These are phyloP conservation scores for Shiraia sp. DNA, from an alignment of 2,329 filamentous ascomycete genomes.

Conservation along the genomic window DNA sequence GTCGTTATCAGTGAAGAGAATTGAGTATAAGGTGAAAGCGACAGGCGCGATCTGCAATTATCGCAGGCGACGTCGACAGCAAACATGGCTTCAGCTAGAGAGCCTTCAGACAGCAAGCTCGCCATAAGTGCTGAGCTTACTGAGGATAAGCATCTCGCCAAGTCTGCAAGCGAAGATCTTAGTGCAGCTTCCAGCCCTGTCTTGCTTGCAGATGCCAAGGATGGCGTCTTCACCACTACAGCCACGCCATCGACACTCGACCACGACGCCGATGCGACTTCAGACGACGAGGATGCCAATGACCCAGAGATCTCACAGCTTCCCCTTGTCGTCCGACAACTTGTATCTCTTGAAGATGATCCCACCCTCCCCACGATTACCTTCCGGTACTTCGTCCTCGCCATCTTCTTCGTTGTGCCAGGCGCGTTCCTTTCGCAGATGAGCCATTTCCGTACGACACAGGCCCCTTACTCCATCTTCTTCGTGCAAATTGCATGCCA, in stretches of 20 bases:
- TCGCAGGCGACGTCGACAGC: background rate
- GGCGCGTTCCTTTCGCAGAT: slow-evolving; percentile 63
- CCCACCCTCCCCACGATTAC: slow-evolving; percentile 60
- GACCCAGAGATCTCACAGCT: slow-evolving; percentile 49
- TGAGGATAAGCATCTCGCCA: slow-evolving; percentile 12
- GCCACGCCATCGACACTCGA: slow-evolving; percentile 7
- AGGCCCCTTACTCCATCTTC: slow-evolving; percentile 63
- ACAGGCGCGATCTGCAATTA: background rate
- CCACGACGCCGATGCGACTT: slow-evolving; percentile 8
- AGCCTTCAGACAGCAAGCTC: slow-evolving; percentile 3
- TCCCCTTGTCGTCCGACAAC: slow-evolving; percentile 59
- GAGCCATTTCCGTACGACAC: slow-evolving; percentile 61
- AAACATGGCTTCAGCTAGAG: slow-evolving; percentile 3
- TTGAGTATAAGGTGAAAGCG: background rate
- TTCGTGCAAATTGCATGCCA: slow-evolving; percentile 64
- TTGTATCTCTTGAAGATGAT: slow-evolving; percentile 63
- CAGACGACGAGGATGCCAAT: slow-evolving; percentile 20
- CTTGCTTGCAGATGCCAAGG: slow-evolving; percentile 3
- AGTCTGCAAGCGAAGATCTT: slow-evolving; percentile 14
- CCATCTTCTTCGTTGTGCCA: slow-evolving; percentile 59
- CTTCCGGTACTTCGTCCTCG: slow-evolving; percentile 63
- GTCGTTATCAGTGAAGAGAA: slow-evolving; percentile 1
- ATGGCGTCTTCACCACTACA: slow-evolving; percentile 1
- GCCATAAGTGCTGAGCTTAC: slow-evolving; percentile 11
- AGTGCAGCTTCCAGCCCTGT: slow-evolving; percentile 10